Base-by-base conservation (phyloP, 2,329 filamentous ascomycete genomes). In the Alternaria burnsii region DNA sequence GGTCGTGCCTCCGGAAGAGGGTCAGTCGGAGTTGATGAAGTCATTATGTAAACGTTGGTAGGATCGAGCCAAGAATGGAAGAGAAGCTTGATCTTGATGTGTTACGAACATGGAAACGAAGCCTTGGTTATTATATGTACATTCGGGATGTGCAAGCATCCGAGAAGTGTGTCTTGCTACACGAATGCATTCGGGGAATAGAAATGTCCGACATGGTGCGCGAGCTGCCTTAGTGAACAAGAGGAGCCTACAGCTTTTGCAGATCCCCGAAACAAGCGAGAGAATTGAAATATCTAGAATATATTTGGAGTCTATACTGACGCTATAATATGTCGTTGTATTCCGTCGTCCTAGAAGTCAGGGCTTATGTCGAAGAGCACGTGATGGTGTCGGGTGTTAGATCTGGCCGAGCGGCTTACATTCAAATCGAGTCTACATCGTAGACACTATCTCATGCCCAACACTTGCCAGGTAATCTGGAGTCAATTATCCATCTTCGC, bases 301-400 rank as follows among this genome's bases (percentile, higher is more conserved):
- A 16, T 34, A 18, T 10, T 7, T 40, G n/a, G 28, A 22, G 12
- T 20, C n/a, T 18, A 48, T 22, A 34, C 28, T 22, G 5, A 7
- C 11, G 44, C 30, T 48, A 16, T 6, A 12, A 12, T 48, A 20
- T 48, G 44, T 48, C 32, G 28, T 2, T 9, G 30, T 20, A 5
- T 22, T 20, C 32, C 20, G 30, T 32, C 9, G 44, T 48, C 18
- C 28, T 48, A 6, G 20, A 12, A 10, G 28, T 18, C 28, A 14
- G 44, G 22, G 28, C 30, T 34, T 8, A 32, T 48, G 28, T 22
- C 20, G 7, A 28, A 11, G 28, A 48, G 30, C 51, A 55, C 51
- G 43, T 55, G 56, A 59, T 48, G n/a, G 14, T 10, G 14, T 53
- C 61, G 53, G 57, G 40, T 20, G 20, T 44, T 63, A 53, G 44